Base-by-base conservation (phyloP, 1,284 basidiomycete species). In the Bjerkandera adusta region DNA sequence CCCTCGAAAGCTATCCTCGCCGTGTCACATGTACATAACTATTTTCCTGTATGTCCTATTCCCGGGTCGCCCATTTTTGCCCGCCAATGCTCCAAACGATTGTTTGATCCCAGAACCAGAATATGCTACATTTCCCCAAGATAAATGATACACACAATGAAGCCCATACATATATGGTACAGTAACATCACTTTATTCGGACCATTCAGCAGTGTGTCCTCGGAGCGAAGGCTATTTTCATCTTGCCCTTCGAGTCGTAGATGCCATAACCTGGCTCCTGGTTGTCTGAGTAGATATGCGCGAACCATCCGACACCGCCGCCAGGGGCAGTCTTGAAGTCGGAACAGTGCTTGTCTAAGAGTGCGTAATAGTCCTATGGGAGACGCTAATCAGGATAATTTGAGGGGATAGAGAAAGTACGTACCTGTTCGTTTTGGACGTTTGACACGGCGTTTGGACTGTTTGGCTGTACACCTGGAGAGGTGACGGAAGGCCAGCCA, bases 251-350 rank as follows among this genome's bases (percentile, higher is more conserved):
- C 1, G 37, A 51, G 38, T 73, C 65, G 57, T 83, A 82, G 42
- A 85, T 76, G 3, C 83, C 84, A 55, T 85, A 86, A 15, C 84
- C 83, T 22, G 78, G 77, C 55, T 84, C 82, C 61, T 79, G 72
- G 48, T 64, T 52, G 57, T 88, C 84, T 2, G 78, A 78, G 58
- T 85, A 89, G 39, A 88, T 81, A 58, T 89, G 86, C 37, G 81
- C 81, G 58, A 90, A 90, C 87, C 87, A 90, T 86, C 87, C 89
- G 10, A 86, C 88, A 18, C 89, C 67, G 22, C 84, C 83, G 13
- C 84, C 72, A 8, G 71, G 64, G 21, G 77, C 74, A 0, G 56
- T 57, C 64, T 88, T 87, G 57, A 87, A 70, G 56, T 78, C 71
- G 8, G 66, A 56, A 56, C 86, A 89, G 48, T 82, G 72, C 3